A percentile compares a stretch with the other conserved stretches of the same genome.
phyloP scores from a whole-genome alignment of 768 basidiomycete species.

The Exidia glandulosa region DNA sequence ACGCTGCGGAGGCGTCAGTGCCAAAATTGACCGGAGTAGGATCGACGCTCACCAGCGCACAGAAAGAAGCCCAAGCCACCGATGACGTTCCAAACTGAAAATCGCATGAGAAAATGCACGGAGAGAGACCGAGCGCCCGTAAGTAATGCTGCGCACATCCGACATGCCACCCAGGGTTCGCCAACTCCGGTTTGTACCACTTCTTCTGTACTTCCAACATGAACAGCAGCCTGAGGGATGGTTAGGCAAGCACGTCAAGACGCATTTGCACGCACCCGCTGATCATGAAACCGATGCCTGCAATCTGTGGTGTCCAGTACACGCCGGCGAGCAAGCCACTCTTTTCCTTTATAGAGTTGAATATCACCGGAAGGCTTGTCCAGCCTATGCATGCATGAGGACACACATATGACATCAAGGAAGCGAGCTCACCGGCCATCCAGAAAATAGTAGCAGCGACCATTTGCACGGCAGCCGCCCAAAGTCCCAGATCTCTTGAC shows the following conservation, averaged over 20 bases:
- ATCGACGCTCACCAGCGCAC: slow-evolving; percentile 21
- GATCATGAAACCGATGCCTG: slow-evolving; percentile 49
- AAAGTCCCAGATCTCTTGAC: slow-evolving; percentile 31
- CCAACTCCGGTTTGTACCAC: slow-evolving; percentile 40
- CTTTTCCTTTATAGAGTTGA: not conserved
- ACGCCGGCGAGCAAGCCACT: slow-evolving; percentile 25
- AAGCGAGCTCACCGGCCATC: slow-evolving; percentile 33
- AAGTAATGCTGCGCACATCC: slow-evolving; percentile 20
- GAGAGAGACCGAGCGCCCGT: not conserved
- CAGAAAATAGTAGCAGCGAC: slow-evolving; percentile 52
- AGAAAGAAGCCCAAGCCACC: slow-evolving; percentile 48
- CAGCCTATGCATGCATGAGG: not conserved
- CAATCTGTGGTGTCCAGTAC: slow-evolving; percentile 53
- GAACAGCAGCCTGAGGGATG: slow-evolving; percentile 20
- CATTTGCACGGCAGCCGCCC: slow-evolving; percentile 40
- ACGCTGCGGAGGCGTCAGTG: slow-evolving; percentile 20
- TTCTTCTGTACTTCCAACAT: slow-evolving; percentile 45
- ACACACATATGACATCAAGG: slow-evolving; percentile 14
- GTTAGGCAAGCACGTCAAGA: not conserved
- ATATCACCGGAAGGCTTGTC: not conserved
- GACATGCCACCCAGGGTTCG: slow-evolving; percentile 45
- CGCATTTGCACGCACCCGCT: slow-evolving; percentile 16
- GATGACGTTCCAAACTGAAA: slow-evolving; percentile 46
- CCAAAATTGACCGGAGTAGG: not conserved
- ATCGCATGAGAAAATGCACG: not conserved